Evolutionary conservation across 805 yeast species (phyloP), one percentile per base, ranked within the genome.

Genomic region (Torulaspora indica): DNA sequence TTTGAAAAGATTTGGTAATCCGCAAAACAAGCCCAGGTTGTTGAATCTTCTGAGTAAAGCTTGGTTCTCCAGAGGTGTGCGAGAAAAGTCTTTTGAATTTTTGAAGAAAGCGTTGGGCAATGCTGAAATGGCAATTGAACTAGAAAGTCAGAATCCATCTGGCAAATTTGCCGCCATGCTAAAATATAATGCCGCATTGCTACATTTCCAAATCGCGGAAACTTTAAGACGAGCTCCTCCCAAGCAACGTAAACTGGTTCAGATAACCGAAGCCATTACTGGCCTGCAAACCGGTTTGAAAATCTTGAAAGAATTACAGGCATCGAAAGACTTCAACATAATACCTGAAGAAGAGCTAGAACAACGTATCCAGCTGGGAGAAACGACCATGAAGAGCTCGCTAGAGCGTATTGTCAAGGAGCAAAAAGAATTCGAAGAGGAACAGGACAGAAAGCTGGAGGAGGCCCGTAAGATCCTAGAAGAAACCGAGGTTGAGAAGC

Each of bases 181-280:
- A 51, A 75, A 74, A 53, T 93, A 85, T 71, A 93, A 93, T 60
- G 74, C 82, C 41, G 95, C 97, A 0, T 84, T 82, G 58, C 73
- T 91, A 38, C 83, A 85, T 56, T 87, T 84, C 65, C 95, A 89
- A 64, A 73, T 87, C 44, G 96, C 96, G 0, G 96, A 89, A 52
- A 79, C 79, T 49, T 67, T 90, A 24, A 76, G 85, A 49, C 85
- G 85, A 54, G 62, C 80, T 28, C 71, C 77, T 2, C 68, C 73
- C 6, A 74, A 74, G 29, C 77, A 79, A 52, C 77, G 97, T 57
- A 74, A 75, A 1, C 64, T 81, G 41, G 74, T 70, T 12, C 88
- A 81, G 47, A 75, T 93, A 46, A 74, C 78, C 43, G 63, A 65
- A 0, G 78, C 85, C 2, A 66, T 76, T 12, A 60, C 55, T 6